A percentile compares a stretch with the other conserved stretches of the same genome.
Evolutionary conservation across 2,329 filamentous ascomycete genomes (phyloP).

Genomic region (Chrysoporthe deuterocubensis): DNA sequence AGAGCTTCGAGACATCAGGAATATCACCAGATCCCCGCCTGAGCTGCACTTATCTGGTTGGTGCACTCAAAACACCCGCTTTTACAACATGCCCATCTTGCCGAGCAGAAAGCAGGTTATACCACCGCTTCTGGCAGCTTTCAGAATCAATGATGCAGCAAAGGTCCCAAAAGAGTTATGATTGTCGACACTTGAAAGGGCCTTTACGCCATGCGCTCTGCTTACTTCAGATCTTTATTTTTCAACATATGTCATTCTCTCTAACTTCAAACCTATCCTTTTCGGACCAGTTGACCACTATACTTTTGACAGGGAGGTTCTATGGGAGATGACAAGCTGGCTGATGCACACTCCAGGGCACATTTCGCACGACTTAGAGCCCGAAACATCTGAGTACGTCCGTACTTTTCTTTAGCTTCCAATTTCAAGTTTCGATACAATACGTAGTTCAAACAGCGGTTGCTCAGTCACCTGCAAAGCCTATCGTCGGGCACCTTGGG

Average conservation of each 20-base stretch:
- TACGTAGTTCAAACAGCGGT: no score
- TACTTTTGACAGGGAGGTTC: no score
- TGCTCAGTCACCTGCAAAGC: neutral
- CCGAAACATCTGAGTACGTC: no score
- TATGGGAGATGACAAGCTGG: no score
- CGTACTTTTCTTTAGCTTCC: no score
- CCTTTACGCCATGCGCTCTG: neutral
- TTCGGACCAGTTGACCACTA: no score
- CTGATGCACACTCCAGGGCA: no score
- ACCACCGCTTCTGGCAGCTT: neutral
- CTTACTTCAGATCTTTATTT: neutral
- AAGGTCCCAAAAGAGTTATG: neutral
- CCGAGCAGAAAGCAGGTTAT: neutral
- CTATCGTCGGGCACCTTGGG: neutral
- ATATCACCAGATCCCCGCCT: neutral
- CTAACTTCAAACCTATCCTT: no score
- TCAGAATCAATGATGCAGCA: slow-evolving; percentile 1
- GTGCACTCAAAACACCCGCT: neutral
- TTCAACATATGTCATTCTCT: neutral
- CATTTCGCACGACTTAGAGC: no score
- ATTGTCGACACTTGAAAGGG: neutral
- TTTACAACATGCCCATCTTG: neutral
- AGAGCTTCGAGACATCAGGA: neutral
- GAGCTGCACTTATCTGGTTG: neutral
- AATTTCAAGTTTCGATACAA: no score